phyloP scores from a whole-genome alignment of 2,329 filamentous ascomycete species.

The Cladobotryum protrusum region DNA sequence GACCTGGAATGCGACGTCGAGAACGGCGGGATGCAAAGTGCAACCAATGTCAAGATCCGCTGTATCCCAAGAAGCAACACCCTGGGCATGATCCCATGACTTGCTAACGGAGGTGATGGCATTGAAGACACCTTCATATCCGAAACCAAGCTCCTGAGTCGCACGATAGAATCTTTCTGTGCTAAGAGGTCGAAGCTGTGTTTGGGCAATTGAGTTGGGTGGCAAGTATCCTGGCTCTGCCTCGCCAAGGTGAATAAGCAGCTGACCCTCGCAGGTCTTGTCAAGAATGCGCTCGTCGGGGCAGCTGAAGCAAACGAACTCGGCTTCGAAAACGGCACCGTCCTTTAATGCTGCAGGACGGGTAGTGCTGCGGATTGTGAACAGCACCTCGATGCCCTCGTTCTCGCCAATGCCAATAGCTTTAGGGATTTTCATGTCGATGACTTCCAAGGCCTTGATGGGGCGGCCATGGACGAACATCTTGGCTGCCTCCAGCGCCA shows the following conservation, averaged over 20 bases:
- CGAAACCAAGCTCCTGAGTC: slow-evolving; percentile 15
- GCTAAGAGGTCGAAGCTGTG: slow-evolving; percentile 16
- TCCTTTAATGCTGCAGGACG: neutral
- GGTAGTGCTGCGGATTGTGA: neutral
- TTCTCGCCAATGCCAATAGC: neutral
- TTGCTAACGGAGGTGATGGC: slow-evolving; percentile 12
- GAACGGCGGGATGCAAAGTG: slow-evolving; percentile 23
- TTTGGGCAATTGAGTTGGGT: slow-evolving; percentile 8
- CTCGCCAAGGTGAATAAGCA: slow-evolving; percentile 17
- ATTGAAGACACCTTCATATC: slow-evolving; percentile 16
- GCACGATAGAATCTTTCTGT: slow-evolving; percentile 16
- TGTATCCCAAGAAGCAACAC: neutral
- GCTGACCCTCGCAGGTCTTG: slow-evolving; percentile 1
- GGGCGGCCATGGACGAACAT: neutral
- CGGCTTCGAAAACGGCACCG: neutral
- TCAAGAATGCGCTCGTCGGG: neutral
- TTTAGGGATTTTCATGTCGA: neutral
- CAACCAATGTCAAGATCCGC: too few relatives aligned
- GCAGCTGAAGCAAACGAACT: neutral
- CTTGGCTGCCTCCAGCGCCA: slow-evolving; percentile 4
- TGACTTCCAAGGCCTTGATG: neutral
- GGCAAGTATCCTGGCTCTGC: slow-evolving; percentile 13
- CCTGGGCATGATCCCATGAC: slow-evolving; percentile 7
- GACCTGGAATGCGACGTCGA: slow-evolving; percentile 29
- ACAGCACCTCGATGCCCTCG: neutral